Evolutionary conservation across 2,329 filamentous ascomycete genomes (phyloP).

Genomic region (Myriosclerotinia duriaeana): DNA sequence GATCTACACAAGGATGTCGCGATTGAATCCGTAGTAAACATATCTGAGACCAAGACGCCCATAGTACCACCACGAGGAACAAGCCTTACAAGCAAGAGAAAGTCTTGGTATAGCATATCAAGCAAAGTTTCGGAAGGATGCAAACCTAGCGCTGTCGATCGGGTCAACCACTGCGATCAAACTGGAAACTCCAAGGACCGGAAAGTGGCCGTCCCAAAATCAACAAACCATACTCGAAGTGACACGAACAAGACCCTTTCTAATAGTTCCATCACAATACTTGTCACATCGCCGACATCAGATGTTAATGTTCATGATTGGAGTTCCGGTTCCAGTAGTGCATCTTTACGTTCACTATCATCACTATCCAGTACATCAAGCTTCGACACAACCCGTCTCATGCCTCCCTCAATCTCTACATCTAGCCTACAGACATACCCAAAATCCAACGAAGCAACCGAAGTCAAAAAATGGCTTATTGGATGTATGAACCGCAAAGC

Average conservation of each 20-base stretch:
- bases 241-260: conserved; percentile 25
- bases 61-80: not conserved
- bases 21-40: not conserved
- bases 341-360: conserved; percentile 1
- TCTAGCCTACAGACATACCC: conserved; percentile 17
- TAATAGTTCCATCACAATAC: conserved; percentile 30
- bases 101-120: conserved; percentile 11
- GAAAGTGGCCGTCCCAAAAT: not conserved
- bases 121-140: not conserved
- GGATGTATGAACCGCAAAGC: conserved; percentile 34
- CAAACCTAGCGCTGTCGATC: not conserved
- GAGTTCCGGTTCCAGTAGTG: conserved; percentile 9
- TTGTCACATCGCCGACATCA: conserved; percentile 35
- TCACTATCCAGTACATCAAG: conserved; percentile 12
- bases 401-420: conserved; percentile 29
- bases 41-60: not conserved
- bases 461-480: conserved; percentile 34
- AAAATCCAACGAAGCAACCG: conserved; percentile 31
- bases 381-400: conserved; percentile 28
- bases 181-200: not conserved
- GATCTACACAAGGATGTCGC: not conserved
- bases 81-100: conserved; percentile 3
- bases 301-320: conserved; percentile 24
- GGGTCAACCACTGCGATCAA: not conserved
- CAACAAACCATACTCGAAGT: conserved; percentile 4